These are phyloP conservation scores for Podospora appendiculata DNA, from an alignment of 495 filamentous ascomycete species.

Conservation along the genomic window DNA sequence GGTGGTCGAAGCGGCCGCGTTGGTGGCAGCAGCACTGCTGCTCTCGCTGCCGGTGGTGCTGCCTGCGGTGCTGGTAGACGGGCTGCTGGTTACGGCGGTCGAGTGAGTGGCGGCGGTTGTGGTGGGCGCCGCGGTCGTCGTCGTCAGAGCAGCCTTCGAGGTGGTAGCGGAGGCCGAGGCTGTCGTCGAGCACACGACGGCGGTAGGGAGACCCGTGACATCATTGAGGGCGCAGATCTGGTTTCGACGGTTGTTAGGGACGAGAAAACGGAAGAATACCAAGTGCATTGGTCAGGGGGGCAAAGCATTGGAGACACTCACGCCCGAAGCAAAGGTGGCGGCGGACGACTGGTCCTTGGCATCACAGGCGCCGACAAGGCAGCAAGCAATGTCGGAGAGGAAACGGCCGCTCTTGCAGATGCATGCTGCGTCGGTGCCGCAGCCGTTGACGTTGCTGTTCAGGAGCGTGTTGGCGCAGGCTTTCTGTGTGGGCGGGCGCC, in stretches of 20 bases:
- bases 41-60: conserved; percentile 6
- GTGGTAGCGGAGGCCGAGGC: conserved; percentile 12
- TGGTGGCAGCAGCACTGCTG: not conserved
- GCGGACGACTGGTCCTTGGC: conserved; percentile 43
- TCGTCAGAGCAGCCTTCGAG: conserved; percentile 11
- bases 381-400: conserved; percentile 58
- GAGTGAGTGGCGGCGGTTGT: conserved; percentile 9
- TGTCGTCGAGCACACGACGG: conserved; percentile 22
- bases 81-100: conserved; percentile 15
- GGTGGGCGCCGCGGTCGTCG: conserved; percentile 11
- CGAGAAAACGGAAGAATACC: too few relatives aligned
- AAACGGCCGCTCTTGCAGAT: conserved; percentile 57
- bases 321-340: conserved; percentile 20
- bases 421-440: conserved; percentile 54
- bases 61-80: conserved; percentile 2
- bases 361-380: conserved; percentile 50
- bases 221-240: conserved; percentile 26
- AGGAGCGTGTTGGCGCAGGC: conserved; percentile 46
- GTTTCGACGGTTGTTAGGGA: not conserved
- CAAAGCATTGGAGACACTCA: conserved; percentile 3
- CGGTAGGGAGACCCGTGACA: conserved; percentile 27
- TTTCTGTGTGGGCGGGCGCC: conserved; percentile 30
- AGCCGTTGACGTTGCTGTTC: conserved; percentile 38
- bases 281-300: too few relatives aligned
- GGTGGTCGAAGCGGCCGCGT: not conserved